Base-by-base conservation (phyloP, 371 early-diverging fungal species). In the Smittium culicis region DNA sequence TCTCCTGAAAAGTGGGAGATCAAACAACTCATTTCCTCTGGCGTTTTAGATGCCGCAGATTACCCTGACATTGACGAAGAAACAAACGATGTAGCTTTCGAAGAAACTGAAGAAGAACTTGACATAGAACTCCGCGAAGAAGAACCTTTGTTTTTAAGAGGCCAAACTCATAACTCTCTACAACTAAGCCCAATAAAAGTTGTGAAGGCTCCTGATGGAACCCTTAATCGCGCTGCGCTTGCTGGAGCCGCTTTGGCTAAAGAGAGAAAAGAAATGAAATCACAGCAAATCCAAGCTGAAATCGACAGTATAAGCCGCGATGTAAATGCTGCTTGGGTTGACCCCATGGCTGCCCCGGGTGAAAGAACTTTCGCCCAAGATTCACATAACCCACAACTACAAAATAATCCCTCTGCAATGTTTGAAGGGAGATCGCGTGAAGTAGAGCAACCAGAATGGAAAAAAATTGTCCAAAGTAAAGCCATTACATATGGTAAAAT, bases 1-100 rank as follows among this genome's bases (percentile, higher is more conserved):
- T 96, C 96, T 8, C 96, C 96, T 0, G 98, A 98, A 73, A 86
- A 91, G 33, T 98, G 90, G 86, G 98, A 98, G 73, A 84, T 96
- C 59, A 93, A 96, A 73, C 98, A 98, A 76, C 79, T 98, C 57
- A 93, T 96, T 70, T 93, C 96, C 0, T 88, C 95, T 1, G 96
- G 96, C 34, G 96, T 87, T 0, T 80, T 93, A 17, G 84, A 91
- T 72, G 84, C 90, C 11, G 80, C 88, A 11, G 96, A 93, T 57
- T 87, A 91, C 65, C 92, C 94, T 0, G 88, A 86, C 31, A 75
- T 92, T 31, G 90, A 94, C 69, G 87, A 86, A n/a, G 85, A 86
- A 35, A 80, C 79, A 61, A 88, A 86, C 0, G 68, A 83, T 54
- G 76, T 82, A 0, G 82, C 81, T n/a, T 82, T 85, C 66, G 88